Conservation (phyloP, 345 rosid genomes). For the Eucalyptus regnans region DNA sequence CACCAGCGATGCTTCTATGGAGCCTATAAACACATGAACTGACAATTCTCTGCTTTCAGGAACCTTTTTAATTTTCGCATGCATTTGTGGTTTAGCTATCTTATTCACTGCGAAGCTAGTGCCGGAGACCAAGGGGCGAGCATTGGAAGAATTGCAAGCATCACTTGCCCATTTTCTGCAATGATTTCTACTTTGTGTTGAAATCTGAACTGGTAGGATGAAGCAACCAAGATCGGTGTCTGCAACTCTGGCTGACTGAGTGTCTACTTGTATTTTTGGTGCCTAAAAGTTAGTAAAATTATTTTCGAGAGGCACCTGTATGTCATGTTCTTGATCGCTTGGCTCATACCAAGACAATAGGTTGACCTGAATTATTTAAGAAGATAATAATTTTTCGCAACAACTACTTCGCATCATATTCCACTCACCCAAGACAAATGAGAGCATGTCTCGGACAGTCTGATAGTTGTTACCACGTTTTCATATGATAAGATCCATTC, state of each 20-base stretch:
- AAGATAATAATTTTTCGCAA: neutral
- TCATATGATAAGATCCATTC: neutral
- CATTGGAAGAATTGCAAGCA: constrained; percentile 52
- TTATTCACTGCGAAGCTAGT: constrained; percentile 28
- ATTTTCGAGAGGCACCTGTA: neutral
- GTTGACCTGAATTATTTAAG: neutral
- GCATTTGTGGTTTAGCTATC: constrained; percentile 10
- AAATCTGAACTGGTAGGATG: neutral
- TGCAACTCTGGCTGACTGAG: neutral
- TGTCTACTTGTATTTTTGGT: neutral
- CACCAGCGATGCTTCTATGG: neutral
- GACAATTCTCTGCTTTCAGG: constrained; percentile 8
- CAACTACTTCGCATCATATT: neutral
- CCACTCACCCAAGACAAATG: neutral
- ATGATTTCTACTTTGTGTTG: neutral
- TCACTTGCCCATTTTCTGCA: constrained; percentile 1
- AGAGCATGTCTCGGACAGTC: neutral
- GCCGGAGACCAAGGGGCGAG: constrained; percentile 54
- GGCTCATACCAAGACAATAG: neutral
- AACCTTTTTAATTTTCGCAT: constrained; percentile 19
- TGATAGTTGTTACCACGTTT: neutral
- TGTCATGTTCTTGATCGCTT: neutral
- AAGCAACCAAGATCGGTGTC: neutral
- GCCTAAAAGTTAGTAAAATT: neutral
- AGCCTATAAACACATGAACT: neutral